phyloP scores from a whole-genome alignment of 1,139 yeast genomes.

The Pichia sp. region DNA sequence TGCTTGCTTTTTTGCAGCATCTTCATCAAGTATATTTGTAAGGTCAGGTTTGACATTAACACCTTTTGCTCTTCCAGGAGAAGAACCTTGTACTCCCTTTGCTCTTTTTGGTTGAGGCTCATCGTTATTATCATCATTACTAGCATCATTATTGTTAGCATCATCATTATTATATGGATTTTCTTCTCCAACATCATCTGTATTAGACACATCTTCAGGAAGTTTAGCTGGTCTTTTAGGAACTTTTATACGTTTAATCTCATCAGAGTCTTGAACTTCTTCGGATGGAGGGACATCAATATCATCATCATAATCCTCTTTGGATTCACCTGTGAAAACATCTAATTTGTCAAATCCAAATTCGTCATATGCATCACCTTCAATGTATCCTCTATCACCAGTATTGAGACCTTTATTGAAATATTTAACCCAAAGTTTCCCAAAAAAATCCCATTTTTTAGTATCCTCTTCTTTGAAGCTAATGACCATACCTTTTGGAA shows the following conservation, averaged over 20 bases:
- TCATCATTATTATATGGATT: not conserved
- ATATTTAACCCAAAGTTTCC: constrained; percentile 28
- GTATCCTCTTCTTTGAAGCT: constrained; percentile 18
- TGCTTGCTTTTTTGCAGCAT: not conserved
- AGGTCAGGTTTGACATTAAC: not conserved
- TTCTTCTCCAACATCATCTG: not conserved
- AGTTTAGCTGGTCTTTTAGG: not conserved
- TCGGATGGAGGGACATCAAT: constrained; percentile 2
- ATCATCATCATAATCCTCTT: constrained; percentile 7
- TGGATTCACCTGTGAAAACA: constrained; percentile 12
- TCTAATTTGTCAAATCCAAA: constrained; percentile 22
- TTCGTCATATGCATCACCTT: constrained; percentile 27
- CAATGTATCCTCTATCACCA: constrained; percentile 24
- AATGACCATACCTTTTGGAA: constrained; percentile 25
- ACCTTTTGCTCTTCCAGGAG: not conserved
- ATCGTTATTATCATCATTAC: not conserved
- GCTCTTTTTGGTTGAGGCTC: not conserved
- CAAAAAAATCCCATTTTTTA: constrained; percentile 23
- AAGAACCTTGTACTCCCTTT: not conserved
- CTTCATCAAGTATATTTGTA: not conserved
- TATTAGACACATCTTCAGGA: not conserved
- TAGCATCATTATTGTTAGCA: not conserved
- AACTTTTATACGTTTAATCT: not conserved
- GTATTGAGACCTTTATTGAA: constrained; percentile 20
- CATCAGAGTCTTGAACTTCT: not conserved